Base-by-base conservation (phyloP, 1,139 yeast species). In the Suzukiozyma palmioleophila region DNA sequence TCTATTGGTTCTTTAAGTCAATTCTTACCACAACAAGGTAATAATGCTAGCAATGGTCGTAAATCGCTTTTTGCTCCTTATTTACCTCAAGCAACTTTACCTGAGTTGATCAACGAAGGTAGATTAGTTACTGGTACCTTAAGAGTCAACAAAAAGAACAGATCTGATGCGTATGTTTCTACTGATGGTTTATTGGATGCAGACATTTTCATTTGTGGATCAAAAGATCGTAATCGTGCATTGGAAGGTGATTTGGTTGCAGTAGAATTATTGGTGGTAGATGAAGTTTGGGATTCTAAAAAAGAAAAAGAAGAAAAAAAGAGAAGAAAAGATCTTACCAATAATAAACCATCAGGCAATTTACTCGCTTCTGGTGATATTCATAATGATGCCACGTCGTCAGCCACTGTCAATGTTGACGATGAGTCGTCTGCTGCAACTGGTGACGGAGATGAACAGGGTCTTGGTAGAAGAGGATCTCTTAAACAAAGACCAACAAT, bases 161-260 rank as follows among this genome's bases (percentile, higher is more conserved):
- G 98, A 53, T 87, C 96, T 1, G 98, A 92, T 62, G 98, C 98
- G 1, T 92, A 94, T 63, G 97, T 92, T 13, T 83, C 97, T 3
- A 92, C 97, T 0, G 97, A 90, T 57, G 97, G 97, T 2, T 75
- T 90, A 33, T 73, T 92, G 47, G 98, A 92, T 62, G 96, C 97
- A 0, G 98, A 92, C 61, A 88, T 92, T 46, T 92, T 89, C 58
- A 92, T 92, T 49, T 94, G 97, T 68, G 98, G 98, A 10, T 90
- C 97, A n/a, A 92, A 92, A 60, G 98, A 92, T 62, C 86, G 98
- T 59, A 92, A 92, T 62, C 81, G 98, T 58, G 97, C 98, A 9
- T 70, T 92, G 39, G 98, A 92, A 64, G 97, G 97, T 40, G 98
- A 92, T 59, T 69, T 88, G 43, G 98, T 92, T 27, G 98, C 98